Evolutionary conservation across 129 eudicot genomes (phyloP).

Genomic region (Logfia minima): DNA sequence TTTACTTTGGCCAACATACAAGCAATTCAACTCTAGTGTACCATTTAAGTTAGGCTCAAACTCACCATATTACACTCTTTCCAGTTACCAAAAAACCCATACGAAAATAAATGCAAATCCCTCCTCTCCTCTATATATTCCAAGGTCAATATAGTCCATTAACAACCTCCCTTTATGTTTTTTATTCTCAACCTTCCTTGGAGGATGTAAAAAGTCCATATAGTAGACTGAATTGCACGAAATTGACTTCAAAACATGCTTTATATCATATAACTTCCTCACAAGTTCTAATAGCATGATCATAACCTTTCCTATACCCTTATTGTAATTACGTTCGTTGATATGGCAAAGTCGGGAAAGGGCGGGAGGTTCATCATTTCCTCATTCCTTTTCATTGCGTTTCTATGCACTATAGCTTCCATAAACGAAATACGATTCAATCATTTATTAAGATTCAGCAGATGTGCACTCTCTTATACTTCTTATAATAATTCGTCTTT

Average conservation of each 20-base stretch:
- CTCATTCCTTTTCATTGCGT: constrained; percentile 61
- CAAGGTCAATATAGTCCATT: constrained; percentile 31
- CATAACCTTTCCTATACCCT: constrained; percentile 10
- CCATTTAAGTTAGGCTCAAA: constrained; percentile 48
- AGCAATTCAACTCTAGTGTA: constrained; percentile 28
- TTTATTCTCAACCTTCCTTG: constrained; percentile 40
- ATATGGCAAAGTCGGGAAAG: constrained; percentile 41
- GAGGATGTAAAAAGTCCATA: constrained; percentile 50
- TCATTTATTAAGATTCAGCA: constrained; percentile 44
- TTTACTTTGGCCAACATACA: constrained; percentile 28
- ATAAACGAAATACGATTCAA: constrained; percentile 67
- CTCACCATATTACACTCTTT: constrained; percentile 30
- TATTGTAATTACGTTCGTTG: constrained; percentile 16
- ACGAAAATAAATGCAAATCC: neutral
- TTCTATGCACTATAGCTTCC: constrained; percentile 74
- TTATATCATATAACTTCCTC: constrained; percentile 32
- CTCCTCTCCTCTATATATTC: neutral
- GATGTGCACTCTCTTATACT: constrained; percentile 51
- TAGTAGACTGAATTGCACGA: constrained; percentile 41
- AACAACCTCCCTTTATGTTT: neutral
- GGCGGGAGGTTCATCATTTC: constrained; percentile 59
- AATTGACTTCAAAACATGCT: constrained; percentile 35
- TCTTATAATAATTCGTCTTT: constrained; percentile 21
- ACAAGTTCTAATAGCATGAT: constrained; percentile 23
- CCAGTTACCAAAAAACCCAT: constrained; percentile 28